These are phyloP conservation scores for Ramularia endophylla DNA, from an alignment of 2,329 filamentous ascomycete genomes.

Conservation along the genomic window DNA sequence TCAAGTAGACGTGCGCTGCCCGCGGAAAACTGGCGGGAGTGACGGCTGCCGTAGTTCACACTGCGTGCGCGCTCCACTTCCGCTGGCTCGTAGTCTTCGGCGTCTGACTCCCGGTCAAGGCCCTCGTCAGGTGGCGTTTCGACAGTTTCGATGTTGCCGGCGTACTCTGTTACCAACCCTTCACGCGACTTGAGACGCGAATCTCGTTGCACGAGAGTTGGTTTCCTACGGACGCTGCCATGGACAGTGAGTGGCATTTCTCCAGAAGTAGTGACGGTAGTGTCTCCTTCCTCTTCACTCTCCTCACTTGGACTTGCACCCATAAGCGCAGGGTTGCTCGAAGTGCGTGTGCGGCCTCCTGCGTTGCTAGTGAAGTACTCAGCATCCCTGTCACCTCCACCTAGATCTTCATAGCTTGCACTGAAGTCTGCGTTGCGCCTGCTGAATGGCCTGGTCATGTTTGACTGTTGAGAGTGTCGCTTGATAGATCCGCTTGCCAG, in stretches of 20 bases:
- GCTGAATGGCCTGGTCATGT: conserved; percentile 42
- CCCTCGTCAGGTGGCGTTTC: conserved; percentile 25
- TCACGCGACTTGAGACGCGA: conserved; percentile 56
- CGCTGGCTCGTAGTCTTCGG: conserved; percentile 27
- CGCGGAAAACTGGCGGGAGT: conserved; percentile 67
- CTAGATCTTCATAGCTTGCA: conserved; percentile 60
- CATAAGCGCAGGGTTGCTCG: conserved; percentile 26
- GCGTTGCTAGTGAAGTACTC: conserved; percentile 56
- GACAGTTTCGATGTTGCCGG: conserved; percentile 24
- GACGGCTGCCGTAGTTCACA: conserved; percentile 56
- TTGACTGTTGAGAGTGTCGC: conserved; percentile 40
- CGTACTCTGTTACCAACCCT: conserved; percentile 51
- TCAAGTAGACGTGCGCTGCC: conserved; percentile 72
- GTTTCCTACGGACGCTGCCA: conserved; percentile 49
- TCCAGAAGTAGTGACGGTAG: background rate
- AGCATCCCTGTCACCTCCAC: conserved; percentile 53
- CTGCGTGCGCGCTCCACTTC: conserved; percentile 58
- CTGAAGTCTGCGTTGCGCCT: conserved; percentile 47
- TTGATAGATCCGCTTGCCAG: conserved; percentile 63
- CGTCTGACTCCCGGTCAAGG: conserved; percentile 24
- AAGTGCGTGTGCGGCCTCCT: conserved; percentile 4
- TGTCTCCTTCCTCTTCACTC: conserved; percentile 16
- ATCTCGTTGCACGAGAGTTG: conserved; percentile 59
- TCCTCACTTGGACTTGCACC: conserved; percentile 43
- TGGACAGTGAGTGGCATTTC: conserved; percentile 33